These are phyloP conservation scores for Tylopilus sp. DNA, from an alignment of 768 basidiomycete genomes.

Conservation along the genomic window DNA sequence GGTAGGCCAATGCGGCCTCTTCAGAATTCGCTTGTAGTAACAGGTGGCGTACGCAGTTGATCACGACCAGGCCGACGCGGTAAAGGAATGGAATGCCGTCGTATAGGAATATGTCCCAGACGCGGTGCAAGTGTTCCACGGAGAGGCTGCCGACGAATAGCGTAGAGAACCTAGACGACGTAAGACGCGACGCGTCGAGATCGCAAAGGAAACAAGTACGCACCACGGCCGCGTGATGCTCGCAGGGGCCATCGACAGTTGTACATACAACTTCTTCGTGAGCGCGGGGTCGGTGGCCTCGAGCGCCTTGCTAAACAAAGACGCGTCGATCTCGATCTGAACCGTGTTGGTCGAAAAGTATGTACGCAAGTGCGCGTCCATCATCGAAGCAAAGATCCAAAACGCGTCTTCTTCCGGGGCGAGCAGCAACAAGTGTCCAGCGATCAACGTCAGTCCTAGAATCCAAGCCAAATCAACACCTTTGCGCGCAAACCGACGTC, in stretches of 20 bases:
- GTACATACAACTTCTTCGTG: conserved; percentile 65
- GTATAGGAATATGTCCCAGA: conserved; percentile 82
- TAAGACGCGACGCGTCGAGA: not conserved
- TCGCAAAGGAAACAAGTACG: not conserved
- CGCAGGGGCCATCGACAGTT: conserved; percentile 56
- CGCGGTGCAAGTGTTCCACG: conserved; percentile 58
- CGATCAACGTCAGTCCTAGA: conserved; percentile 64
- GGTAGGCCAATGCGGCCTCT: conserved; percentile 44
- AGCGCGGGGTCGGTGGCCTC: conserved; percentile 56
- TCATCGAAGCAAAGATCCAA: conserved; percentile 85
- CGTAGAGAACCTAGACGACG: conserved; percentile 57
- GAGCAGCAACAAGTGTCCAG: conserved; percentile 67
- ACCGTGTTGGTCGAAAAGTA: conserved; percentile 62
- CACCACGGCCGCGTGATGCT: conserved; percentile 66
- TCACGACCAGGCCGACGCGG: conserved; percentile 67
- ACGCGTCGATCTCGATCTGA: conserved; percentile 75
- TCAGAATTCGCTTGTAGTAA: conserved; percentile 51
- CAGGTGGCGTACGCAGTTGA: conserved; percentile 56
- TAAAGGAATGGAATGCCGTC: conserved; percentile 75
- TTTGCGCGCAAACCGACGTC: not conserved
- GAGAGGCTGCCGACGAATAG: conserved; percentile 70
- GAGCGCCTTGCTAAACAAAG: conserved; percentile 66
- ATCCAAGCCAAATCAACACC: not conserved
- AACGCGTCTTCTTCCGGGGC: conserved; percentile 88
- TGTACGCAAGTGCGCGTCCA: conserved; percentile 78